Conservation (phyloP, 257 asterid species). For the Solanum arcanum region DNA sequence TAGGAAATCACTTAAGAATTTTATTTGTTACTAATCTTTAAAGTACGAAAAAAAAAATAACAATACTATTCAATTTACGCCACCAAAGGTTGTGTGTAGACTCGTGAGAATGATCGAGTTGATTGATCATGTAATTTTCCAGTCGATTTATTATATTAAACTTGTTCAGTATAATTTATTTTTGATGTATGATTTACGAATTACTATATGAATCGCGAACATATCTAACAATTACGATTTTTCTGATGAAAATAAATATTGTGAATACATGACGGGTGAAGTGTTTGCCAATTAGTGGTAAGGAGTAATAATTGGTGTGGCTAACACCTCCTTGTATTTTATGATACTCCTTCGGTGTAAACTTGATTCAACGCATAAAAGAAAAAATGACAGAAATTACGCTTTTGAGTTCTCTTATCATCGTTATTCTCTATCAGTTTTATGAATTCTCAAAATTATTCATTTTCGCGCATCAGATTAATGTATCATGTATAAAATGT, state of each 20-base stretch:
- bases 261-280: no score
- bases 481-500: no score
- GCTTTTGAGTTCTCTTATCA: no score
- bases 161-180: neutral
- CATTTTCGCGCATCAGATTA: no score
- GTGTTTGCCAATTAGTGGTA: neutral
- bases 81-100: neutral
- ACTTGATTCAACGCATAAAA: neutral
- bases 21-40: neutral
- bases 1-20: neutral
- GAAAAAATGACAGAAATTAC: no score
- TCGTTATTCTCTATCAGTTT: fast-evolving
- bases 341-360: neutral
- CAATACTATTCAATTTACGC: neutral
- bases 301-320: neutral
- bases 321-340: neutral
- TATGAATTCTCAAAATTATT: no score
- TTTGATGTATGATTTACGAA: no score
- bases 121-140: neutral
- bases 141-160: no score
- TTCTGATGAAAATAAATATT: no score
- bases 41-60: neutral
- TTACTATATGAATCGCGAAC: no score
- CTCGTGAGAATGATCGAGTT: neutral
- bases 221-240: no score